phyloP scores from a whole-genome alignment of 495 filamentous ascomycete genomes.

The Xylaria castorea region DNA sequence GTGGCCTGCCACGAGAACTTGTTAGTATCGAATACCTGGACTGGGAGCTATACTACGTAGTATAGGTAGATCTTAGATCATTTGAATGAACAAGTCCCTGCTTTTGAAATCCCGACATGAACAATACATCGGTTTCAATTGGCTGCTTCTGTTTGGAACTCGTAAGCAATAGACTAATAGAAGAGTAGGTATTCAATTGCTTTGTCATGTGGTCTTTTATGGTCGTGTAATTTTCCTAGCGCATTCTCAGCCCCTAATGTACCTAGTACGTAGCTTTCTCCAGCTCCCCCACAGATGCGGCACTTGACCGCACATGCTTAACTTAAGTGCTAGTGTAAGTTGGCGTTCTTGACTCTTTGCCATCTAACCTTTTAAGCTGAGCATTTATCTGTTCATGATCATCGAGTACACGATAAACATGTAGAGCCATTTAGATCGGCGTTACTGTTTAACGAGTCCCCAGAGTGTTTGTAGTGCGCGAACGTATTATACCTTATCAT shows the following conservation, averaged over 20 bases:
- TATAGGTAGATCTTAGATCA: neutral
- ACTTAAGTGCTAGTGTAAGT: too few relatives aligned
- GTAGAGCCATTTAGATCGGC: neutral
- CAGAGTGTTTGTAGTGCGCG: neutral
- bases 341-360: neutral
- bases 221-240: neutral
- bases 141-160: neutral
- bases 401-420: neutral
- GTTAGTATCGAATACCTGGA: neutral
- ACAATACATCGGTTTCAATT: neutral
- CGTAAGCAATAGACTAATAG: conserved; percentile 8
- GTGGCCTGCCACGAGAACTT: neutral
- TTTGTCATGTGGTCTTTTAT: neutral
- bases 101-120: neutral
- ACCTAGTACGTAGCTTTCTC: neutral
- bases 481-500: neutral
- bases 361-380: neutral
- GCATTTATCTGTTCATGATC: neutral
- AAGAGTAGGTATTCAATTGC: neutral
- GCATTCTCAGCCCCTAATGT: neutral
- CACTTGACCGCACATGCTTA: neutral
- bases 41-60: neutral
- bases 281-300: neutral
- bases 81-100: neutral
- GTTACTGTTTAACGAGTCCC: neutral